Evolutionary conservation across 352 stramenopile species (phyloP), one percentile per base, ranked within the genome.

Genomic region (Phytopythium aichiense): DNA sequence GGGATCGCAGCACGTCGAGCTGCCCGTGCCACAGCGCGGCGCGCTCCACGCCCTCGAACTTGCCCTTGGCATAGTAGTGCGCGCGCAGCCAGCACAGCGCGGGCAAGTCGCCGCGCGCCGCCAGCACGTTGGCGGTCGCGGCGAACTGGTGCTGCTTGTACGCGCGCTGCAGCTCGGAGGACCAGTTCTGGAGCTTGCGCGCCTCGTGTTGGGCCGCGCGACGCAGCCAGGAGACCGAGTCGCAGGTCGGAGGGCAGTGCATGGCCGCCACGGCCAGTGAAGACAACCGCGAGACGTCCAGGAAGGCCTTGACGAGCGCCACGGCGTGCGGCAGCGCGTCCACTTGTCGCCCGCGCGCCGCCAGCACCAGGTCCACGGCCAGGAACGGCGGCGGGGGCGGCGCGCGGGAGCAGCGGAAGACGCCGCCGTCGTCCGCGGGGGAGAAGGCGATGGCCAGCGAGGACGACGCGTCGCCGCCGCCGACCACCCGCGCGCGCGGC

Each of bases 71-170:
- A 6, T 69, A 60, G 50, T 80, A 80, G 8, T 42, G 40, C 20
- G 60, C 54, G 12, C 69, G 64, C 38, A 80, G 52, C 72, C 72
- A 80, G 46, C 40, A 60, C 12, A 80, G 45, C 4, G 63, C 69
- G 1, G 61, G 58, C 42, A 66, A 60, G 43, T 65, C 69, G 0
- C 72, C 69, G 22, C 64, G 62, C 7, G 56, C 63, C 1, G 72
- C 69, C 6, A 70, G 63, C 23, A 46, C 45, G 48, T 80, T 77
- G 49, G 74, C 57, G 37, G 64, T 58, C 5, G 61, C 69, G 58
- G 71, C 55, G 50, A 80, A 77, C 53, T 80, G 69, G 63, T 60
- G 72, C 58, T 80, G 72, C 65, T 38, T 62, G 52, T 77, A 80
- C 25, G 56, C 60, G 16, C 72, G 69, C 2, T 65, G 68, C 7